Base-by-base conservation (phyloP, 2,329 filamentous ascomycete species). In the Pseudocercospora macadamiae region DNA sequence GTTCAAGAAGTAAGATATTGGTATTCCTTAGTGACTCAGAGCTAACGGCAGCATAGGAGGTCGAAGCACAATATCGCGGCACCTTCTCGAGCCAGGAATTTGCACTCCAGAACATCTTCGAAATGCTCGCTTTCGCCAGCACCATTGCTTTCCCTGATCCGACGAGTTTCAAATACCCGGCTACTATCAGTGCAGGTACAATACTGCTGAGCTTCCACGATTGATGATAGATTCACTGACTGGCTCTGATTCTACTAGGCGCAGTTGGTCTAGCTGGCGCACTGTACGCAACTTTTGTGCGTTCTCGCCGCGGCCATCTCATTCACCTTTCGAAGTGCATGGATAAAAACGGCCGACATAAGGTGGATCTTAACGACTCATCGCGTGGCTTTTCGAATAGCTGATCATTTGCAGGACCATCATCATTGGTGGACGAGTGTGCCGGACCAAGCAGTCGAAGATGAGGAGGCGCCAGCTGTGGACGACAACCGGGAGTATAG, bases 61-160 rank as follows among this genome's bases (percentile, higher is more conserved):
- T 77, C 1, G 71, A 74, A 47, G 44, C 65, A 6, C 52, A 64
- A 1, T 71, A 78, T 36, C 83, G 89, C n/a, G 89, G 87, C 1
- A 76, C 80, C 0, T 92, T 93, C 65, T 91, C 88, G 0, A 78
- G 87, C 0, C 81, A 85, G 6, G 89, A 93, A 71, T 82, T 86
- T 7, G 81, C 85, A 0, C 79, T 86, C 36, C 89, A 92, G 70
- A 66, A 62, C 61, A 64, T 83, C 0, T 91, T 90, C 61, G 89
- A 92, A 71, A 79, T 91, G 48, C 72, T 86, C 1, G 86, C 88
- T 0, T 91, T 85, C 68, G 79, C 79, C 0, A 80, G 82, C 0
- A 92, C 89, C 0, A 85, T 90, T 59, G 69, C 87, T 3, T 90
- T 87, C 61, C 79, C 83, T 1, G 74, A 76, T 0, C 88, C 89